Percentiles rank a stretch among this genome's conserved stretches.
Evolutionary conservation across 2,329 filamentous ascomycete genomes (phyloP).

Genomic region (Cordyceps farinosa): DNA sequence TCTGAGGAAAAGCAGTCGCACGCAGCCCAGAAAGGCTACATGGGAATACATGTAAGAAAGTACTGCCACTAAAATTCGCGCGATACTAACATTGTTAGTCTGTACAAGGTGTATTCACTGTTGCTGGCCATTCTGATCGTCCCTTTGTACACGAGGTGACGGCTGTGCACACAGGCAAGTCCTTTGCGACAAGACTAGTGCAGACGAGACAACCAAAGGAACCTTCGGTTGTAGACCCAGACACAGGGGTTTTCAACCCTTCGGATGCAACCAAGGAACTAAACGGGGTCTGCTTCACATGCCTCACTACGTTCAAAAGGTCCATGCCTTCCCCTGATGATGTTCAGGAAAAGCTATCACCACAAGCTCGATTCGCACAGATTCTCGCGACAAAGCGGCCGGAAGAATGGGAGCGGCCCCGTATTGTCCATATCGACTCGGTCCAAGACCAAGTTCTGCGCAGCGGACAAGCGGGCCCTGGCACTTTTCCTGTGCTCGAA

Average conservation of each 20-base stretch:
- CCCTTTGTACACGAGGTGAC: slow-evolving; percentile 52
- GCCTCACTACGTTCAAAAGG: slow-evolving; percentile 51
- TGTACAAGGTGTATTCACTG: slow-evolving; percentile 54
- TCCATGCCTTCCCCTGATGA: slow-evolving; percentile 34
- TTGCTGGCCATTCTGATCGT: slow-evolving; percentile 43
- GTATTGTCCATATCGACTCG: slow-evolving; percentile 44
- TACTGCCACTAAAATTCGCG: neutral
- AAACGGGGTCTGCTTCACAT: slow-evolving; percentile 46
- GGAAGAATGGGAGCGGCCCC: slow-evolving; percentile 42
- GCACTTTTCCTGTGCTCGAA: slow-evolving; percentile 47
- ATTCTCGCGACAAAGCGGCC: slow-evolving; percentile 38
- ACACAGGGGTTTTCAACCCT: slow-evolving; percentile 34
- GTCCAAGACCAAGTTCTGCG: slow-evolving; percentile 35
- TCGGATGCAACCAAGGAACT: slow-evolving; percentile 39
- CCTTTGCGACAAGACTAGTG: slow-evolving; percentile 48
- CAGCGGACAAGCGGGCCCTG: slow-evolving; percentile 31
- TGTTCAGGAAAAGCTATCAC: slow-evolving; percentile 36
- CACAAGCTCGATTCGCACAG: slow-evolving; percentile 40
- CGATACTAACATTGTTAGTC: slow-evolving; percentile 36
- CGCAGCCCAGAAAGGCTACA: slow-evolving; percentile 19
- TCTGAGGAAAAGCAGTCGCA: slow-evolving; percentile 27
- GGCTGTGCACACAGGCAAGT: slow-evolving; percentile 41
- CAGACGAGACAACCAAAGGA: slow-evolving; percentile 44
- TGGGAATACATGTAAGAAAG: slow-evolving; percentile 38
- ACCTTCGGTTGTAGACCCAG: slow-evolving; percentile 32